Percentiles rank a stretch among this genome's conserved stretches.
These are phyloP conservation scores for Domatiomyces globalis DNA, from an alignment of 2,329 filamentous ascomycete species.

Conservation along the genomic window DNA sequence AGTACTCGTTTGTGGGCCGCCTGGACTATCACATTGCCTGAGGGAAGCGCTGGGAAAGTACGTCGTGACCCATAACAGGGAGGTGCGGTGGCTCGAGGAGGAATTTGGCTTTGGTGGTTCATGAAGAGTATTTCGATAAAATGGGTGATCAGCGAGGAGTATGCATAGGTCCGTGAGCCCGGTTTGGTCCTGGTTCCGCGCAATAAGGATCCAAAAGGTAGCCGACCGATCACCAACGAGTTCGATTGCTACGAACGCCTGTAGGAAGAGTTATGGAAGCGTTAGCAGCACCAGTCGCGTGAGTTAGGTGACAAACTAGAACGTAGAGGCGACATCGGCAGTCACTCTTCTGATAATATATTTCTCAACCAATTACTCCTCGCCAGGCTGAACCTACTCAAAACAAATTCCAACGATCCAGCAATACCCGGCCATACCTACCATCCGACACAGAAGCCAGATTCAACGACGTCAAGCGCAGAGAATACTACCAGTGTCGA, in stretches of 20 bases:
- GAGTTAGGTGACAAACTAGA: no score
- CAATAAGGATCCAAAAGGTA: no score
- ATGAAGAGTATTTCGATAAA: background rate
- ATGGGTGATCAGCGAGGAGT: no score
- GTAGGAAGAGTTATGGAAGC: background rate
- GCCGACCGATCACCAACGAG: no score
- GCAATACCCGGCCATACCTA: no score
- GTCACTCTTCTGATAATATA: background rate
- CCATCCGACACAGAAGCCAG: no score
- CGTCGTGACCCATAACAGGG: constrained; percentile 8
- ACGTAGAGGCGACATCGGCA: background rate
- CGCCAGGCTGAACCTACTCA: background rate
- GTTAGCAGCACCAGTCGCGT: background rate
- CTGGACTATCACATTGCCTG: constrained; percentile 5
- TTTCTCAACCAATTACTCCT: background rate
- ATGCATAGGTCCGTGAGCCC: no score
- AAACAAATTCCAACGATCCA: no score
- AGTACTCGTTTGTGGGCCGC: constrained; percentile 16
- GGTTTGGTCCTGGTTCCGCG: background rate
- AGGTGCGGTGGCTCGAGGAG: constrained; percentile 15
- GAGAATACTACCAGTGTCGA: no score
- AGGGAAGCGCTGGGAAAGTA: constrained; percentile 8
- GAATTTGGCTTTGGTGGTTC: constrained; percentile 16
- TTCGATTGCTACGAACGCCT: background rate
- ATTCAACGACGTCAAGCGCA: background rate